Percentiles rank a stretch among this genome's conserved stretches.
Conservation (phyloP, 306 rosid genomes). For the Clitoria ternatea region DNA sequence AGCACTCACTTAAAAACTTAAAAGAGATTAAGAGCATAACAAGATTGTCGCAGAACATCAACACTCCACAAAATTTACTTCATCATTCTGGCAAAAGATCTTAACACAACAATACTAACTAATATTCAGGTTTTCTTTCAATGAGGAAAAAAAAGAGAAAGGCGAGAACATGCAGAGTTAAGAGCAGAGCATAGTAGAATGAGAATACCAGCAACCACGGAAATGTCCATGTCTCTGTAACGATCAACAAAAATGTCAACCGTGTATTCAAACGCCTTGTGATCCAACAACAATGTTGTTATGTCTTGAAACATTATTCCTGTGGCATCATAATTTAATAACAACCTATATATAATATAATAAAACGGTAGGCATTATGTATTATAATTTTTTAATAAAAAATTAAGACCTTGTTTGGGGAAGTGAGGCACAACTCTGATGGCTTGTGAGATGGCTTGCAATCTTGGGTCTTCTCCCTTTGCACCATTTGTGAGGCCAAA, state of each 20-base stretch:
- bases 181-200: neutral
- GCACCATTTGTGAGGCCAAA: conserved; percentile 69
- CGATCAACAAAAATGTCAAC: conserved; percentile 6
- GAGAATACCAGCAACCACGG: neutral
- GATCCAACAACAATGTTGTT: conserved; percentile 17
- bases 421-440: conserved; percentile 10
- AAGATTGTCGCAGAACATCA: neutral
- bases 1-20: neutral
- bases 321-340: neutral
- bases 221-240: conserved; percentile 6
- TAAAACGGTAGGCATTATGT: too few species aligned
- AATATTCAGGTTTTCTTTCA: neutral
- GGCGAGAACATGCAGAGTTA: neutral
- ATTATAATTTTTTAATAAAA: too few species aligned
- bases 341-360: neutral
- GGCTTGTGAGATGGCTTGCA: neutral
- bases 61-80: neutral
- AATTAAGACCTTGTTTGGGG: conserved; percentile 9
- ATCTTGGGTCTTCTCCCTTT: conserved; percentile 6
- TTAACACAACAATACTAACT: neutral
- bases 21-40: neutral
- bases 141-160: neutral
- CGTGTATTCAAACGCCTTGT: neutral
- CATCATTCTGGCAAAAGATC: neutral
- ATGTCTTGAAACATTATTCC: conserved; percentile 16